These are phyloP conservation scores for Neofusicoccum kwambonambiense DNA, from an alignment of 2,329 filamentous ascomycete genomes.

Conservation along the genomic window DNA sequence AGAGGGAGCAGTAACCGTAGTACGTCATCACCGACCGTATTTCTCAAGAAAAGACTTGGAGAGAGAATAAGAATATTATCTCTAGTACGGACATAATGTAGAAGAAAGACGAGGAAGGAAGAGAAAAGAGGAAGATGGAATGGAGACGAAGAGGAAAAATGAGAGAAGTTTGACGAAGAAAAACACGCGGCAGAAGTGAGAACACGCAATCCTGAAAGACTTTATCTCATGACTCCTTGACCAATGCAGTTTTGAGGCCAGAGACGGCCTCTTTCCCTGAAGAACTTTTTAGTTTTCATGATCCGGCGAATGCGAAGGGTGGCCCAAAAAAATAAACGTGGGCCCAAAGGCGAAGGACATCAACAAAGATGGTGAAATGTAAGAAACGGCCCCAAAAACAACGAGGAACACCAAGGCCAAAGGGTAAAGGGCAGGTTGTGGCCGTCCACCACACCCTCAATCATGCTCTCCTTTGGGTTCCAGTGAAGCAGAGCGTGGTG, in stretches of 20 bases:
- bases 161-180: not conserved
- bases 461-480: not conserved
- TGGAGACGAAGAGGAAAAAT: not conserved
- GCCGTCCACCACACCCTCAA: not conserved
- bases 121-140: not conserved
- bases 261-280: not conserved
- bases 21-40: constrained; percentile 9
- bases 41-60: not conserved
- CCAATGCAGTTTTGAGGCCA: not conserved
- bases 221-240: not conserved
- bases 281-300: not conserved
- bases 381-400: not conserved
- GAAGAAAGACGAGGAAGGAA: not conserved
- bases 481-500: not conserved
- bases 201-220: not conserved
- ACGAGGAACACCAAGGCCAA: not conserved
- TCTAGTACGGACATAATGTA: not conserved
- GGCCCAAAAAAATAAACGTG: not conserved
- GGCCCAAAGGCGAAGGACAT: not conserved
- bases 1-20: not conserved
- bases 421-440: not conserved
- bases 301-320: not conserved
- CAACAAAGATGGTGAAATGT: not conserved
- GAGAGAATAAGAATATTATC: constrained; percentile 3
- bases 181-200: not conserved